These are phyloP conservation scores for Pyricularia sp. DNA, from an alignment of 2,329 filamentous ascomycete species.

Conservation along the genomic window DNA sequence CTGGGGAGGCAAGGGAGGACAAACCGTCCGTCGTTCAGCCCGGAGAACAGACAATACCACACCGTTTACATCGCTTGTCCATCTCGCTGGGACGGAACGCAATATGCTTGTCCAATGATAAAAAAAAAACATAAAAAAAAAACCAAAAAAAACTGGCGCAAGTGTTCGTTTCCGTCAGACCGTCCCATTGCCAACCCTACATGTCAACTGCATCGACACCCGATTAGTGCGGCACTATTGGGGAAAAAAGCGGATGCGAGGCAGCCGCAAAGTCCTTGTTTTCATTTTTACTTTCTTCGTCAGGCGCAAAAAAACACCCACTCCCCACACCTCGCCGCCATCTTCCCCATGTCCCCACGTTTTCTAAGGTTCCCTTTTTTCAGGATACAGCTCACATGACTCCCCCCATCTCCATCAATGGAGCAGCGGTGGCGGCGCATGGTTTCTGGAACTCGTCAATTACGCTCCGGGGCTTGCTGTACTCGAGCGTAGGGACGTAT, in stretches of 20 bases:
- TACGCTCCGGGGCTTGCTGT: constrained; percentile 38
- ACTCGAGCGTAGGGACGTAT: constrained; percentile 37
- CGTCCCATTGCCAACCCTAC: too few species aligned
- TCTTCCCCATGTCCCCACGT: neutral
- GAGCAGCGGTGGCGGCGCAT: neutral
- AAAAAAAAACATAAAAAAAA: too few species aligned
- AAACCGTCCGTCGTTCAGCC: neutral
- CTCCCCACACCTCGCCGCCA: neutral
- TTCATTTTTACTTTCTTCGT: neutral
- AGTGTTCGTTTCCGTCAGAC: too few species aligned
- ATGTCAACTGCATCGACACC: neutral
- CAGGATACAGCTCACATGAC: neutral
- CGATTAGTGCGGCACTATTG: neutral
- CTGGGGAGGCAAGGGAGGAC: neutral
- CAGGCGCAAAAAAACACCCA: neutral
- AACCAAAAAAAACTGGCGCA: too few species aligned
- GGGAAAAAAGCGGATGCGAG: neutral
- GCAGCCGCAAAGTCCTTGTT: neutral
- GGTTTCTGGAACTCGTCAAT: constrained; percentile 35
- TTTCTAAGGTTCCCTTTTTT: neutral
- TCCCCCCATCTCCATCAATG: neutral
- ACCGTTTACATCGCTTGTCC: neutral
- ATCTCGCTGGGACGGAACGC: neutral
- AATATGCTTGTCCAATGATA: neutral
- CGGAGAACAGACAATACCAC: neutral